Percentiles rank a stretch among this genome's conserved stretches.
Evolutionary conservation across 23 red algal genomes (phyloP).

Genomic region (Cyanidium caldarium): DNA sequence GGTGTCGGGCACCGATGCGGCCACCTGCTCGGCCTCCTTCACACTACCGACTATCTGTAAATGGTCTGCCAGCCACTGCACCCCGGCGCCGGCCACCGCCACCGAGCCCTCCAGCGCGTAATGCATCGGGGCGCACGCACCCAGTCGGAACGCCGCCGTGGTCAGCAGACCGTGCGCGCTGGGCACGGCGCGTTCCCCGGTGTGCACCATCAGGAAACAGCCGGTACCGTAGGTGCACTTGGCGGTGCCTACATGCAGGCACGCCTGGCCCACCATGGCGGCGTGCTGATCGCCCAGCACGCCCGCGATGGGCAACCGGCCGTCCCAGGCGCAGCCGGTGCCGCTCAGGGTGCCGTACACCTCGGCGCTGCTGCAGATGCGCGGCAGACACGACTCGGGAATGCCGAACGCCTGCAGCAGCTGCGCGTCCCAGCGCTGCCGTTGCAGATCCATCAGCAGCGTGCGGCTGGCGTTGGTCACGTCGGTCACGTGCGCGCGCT

Average conservation of each 20-base stretch:
- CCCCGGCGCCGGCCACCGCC: constrained; percentile 43
- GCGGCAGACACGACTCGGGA: constrained; percentile 25
- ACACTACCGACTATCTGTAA: constrained; percentile 35
- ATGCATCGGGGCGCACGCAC: constrained; percentile 13
- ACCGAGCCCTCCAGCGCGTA: constrained; percentile 76
- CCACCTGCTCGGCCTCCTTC: constrained; percentile 39
- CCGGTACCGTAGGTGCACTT: constrained; percentile 90
- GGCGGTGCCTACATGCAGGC: constrained; percentile 34
- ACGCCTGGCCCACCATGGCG: constrained; percentile 69
- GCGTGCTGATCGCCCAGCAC: constrained; percentile 87
- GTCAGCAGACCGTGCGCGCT: constrained; percentile 44
- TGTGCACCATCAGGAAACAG: constrained; percentile 82
- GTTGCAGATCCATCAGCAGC: constrained; percentile 79
- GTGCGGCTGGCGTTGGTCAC: constrained; percentile 78
- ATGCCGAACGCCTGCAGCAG: constrained; percentile 36
- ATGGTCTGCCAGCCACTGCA: constrained; percentile 64
- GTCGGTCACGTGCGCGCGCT: constrained; percentile 51
- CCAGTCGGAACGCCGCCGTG: constrained; percentile 58
- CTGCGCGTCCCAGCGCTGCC: constrained; percentile 30
- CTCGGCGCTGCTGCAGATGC: constrained; percentile 54
- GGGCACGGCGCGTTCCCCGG: constrained; percentile 29
- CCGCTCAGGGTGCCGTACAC: constrained; percentile 28
- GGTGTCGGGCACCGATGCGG: constrained; percentile 32
- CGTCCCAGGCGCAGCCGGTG: constrained; percentile 15
- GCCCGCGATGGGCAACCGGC: constrained; percentile 37